A percentile compares a stretch with the other conserved stretches of the same genome.
Evolutionary conservation across 176 grass and related monocot genomes (phyloP).

Genomic region (Urochloa ruziziensis): DNA sequence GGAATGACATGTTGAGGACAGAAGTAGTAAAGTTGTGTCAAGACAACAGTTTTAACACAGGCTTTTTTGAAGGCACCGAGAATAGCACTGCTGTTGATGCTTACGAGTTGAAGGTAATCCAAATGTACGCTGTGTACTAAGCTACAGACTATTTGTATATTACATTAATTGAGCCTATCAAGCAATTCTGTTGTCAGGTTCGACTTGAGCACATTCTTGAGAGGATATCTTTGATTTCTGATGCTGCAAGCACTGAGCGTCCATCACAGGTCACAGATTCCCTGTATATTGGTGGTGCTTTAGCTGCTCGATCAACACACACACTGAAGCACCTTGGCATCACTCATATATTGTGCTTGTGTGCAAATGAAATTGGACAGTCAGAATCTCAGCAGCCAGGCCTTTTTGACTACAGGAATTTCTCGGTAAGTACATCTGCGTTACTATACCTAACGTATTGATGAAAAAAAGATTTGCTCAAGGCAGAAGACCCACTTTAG

Average conservation of each 20-base stretch:
- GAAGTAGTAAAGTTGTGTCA: slow-evolving; percentile 86
- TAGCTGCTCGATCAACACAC: slow-evolving; percentile 78
- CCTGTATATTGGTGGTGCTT: slow-evolving; percentile 86
- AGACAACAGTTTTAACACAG: slow-evolving; percentile 84
- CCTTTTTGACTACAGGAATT: slow-evolving; percentile 79
- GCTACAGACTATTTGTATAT: not conserved
- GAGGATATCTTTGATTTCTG: slow-evolving; percentile 92
- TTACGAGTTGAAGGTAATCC: slow-evolving; percentile 92
- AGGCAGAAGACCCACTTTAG: not conserved
- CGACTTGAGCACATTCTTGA: slow-evolving; percentile 97
- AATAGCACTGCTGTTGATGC: slow-evolving; percentile 82
- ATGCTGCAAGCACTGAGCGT: slow-evolving; percentile 83
- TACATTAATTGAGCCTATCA: not conserved
- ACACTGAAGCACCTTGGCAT: slow-evolving; percentile 85
- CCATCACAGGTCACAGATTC: slow-evolving; percentile 78
- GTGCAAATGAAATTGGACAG: slow-evolving; percentile 91
- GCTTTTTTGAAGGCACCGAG: slow-evolving; percentile 90
- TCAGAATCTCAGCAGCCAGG: slow-evolving; percentile 75
- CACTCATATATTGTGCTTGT: slow-evolving; percentile 89
- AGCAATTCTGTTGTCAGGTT: slow-evolving; percentile 52
- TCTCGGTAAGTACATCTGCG: slow-evolving; percentile 61
- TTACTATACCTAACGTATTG: not conserved
- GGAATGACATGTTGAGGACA: slow-evolving; percentile 85
- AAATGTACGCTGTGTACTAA: not conserved
- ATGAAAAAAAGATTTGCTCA: not conserved